Conservation (phyloP, 1,284 basidiomycete species). For the Marasmius tenuissimus region DNA sequence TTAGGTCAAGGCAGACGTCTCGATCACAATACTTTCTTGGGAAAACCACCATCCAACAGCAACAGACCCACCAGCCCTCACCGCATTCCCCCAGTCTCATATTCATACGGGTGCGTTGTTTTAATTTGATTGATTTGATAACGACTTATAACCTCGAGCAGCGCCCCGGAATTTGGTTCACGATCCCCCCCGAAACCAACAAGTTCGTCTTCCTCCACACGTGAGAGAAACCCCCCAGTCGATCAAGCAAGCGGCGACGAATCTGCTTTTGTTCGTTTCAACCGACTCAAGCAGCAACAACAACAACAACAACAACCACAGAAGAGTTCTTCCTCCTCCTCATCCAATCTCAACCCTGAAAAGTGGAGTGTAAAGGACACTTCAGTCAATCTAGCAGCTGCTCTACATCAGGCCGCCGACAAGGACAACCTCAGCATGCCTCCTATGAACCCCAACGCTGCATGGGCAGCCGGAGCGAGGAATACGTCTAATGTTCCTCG, state of each 20-base stretch:
- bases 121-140: slow-evolving; percentile 12
- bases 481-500: slow-evolving; percentile 52
- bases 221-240: slow-evolving; percentile 21
- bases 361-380: slow-evolving; percentile 77
- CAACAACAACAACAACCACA: not conserved
- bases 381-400: slow-evolving; percentile 80
- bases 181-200: slow-evolving; percentile 59
- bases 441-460: slow-evolving; percentile 49
- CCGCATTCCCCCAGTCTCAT: slow-evolving; percentile 52
- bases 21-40: slow-evolving; percentile 75
- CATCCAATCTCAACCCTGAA: slow-evolving; percentile 39
- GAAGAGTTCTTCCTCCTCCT: slow-evolving; percentile 17
- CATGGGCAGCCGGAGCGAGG: slow-evolving; percentile 65
- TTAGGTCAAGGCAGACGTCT: slow-evolving; percentile 81
- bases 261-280: slow-evolving; percentile 37
- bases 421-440: slow-evolving; percentile 36
- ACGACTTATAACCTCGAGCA: slow-evolving; percentile 29
- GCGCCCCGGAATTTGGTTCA: slow-evolving; percentile 55
- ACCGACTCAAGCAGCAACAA: slow-evolving; percentile 43
- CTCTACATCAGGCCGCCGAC: slow-evolving; percentile 68
- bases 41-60: slow-evolving; percentile 48
- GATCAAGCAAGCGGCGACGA: slow-evolving; percentile 38
- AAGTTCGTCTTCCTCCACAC: slow-evolving; percentile 25
- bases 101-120: slow-evolving; percentile 63
- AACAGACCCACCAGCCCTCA: slow-evolving; percentile 37